Evolutionary conservation across 2,329 filamentous ascomycete species (phyloP), one percentile per base, ranked within the genome.

Genomic region (Lecanoromycetidae sp.): DNA sequence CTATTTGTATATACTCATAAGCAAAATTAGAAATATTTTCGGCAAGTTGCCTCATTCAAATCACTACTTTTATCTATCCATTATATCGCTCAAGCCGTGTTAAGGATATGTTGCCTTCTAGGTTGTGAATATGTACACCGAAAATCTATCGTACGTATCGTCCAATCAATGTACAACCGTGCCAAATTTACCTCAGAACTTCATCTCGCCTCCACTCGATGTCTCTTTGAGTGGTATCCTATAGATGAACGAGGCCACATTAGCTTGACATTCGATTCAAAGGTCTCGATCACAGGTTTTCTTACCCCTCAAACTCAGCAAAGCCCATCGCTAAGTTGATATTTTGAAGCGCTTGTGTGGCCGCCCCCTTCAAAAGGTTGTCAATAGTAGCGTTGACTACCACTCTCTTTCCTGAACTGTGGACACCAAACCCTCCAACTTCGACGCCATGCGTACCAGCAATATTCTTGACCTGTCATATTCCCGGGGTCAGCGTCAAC

Each of bases 351-450:
- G 87, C 94, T 65, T 94, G 88, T 9, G 88, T 94, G 5, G 85
- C 85, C 45, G 88, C 88, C 51, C 88, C 88, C 77, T 95, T 95
- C 57, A 91, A 74, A 8, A 95, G 69, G 66, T 95, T 94, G 66
- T 95, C 88, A 59, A 95, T 94, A 2, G 85, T 94, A 15, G 83
- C 85, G 61, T 88, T 93, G 53, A 96, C 77, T n/a, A 96, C 90
- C 0, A 93, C 88, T 43, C 91, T 76, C 76, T 87, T 91, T 49
- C 90, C 90, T 19, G 77, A 80, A 56, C 77, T 86, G 68, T 95
- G 83, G 32, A 95, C 87, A n/a, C 86, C 87, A 59, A 96, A 96
- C 0, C 85, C 88, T 50, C 91, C 91, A 64, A 98, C 87, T 69
- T 96, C 88, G 3, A 94, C 82, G 19, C 85, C 83, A 62, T 96